These are phyloP conservation scores for Cladosporium velox DNA, from an alignment of 2,329 filamentous ascomycete genomes.

Conservation along the genomic window DNA sequence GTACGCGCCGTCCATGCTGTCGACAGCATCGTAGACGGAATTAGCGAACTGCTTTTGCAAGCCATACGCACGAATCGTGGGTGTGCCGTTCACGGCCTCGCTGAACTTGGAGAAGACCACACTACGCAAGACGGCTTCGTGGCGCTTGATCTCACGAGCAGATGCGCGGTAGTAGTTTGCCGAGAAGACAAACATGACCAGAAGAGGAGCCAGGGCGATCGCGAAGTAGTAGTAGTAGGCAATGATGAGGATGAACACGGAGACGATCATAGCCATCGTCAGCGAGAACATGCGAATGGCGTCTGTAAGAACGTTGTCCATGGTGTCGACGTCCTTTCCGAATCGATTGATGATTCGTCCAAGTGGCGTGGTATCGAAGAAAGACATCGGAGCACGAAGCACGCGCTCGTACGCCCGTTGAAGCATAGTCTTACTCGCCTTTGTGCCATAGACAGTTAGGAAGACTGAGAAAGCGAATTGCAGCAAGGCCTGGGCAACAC, in stretches of 20 bases:
- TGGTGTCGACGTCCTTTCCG: slow-evolving; percentile 90
- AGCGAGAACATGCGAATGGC: slow-evolving; percentile 91
- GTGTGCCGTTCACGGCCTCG: slow-evolving; percentile 80
- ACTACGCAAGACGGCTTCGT: slow-evolving; percentile 86
- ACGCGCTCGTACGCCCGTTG: slow-evolving; percentile 76
- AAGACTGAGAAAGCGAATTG: slow-evolving; percentile 80
- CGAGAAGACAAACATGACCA: slow-evolving; percentile 76
- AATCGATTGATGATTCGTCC: slow-evolving; percentile 96
- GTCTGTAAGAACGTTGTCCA: slow-evolving; percentile 91
- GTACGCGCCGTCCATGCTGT: slow-evolving; percentile 92
- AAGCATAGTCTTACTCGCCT: slow-evolving; percentile 79
- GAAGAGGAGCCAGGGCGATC: slow-evolving; percentile 67
- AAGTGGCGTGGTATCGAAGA: slow-evolving; percentile 95
- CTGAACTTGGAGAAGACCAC: slow-evolving; percentile 87
- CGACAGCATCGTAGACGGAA: slow-evolving; percentile 71
- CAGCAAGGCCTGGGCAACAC: slow-evolving; percentile 67
- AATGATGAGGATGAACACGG: slow-evolving; percentile 87
- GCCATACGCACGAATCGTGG: slow-evolving; percentile 88
- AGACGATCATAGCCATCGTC: slow-evolving; percentile 77
- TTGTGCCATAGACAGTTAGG: slow-evolving; percentile 78
- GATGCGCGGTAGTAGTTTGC: slow-evolving; percentile 87
- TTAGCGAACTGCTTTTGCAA: slow-evolving; percentile 72
- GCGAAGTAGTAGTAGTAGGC: slow-evolving; percentile 92
- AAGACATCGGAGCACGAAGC: slow-evolving; percentile 72
- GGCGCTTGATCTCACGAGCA: slow-evolving; percentile 90